Evolutionary conservation across 345 rosid species (phyloP).

Genomic region (Eucalyptus marginata): DNA sequence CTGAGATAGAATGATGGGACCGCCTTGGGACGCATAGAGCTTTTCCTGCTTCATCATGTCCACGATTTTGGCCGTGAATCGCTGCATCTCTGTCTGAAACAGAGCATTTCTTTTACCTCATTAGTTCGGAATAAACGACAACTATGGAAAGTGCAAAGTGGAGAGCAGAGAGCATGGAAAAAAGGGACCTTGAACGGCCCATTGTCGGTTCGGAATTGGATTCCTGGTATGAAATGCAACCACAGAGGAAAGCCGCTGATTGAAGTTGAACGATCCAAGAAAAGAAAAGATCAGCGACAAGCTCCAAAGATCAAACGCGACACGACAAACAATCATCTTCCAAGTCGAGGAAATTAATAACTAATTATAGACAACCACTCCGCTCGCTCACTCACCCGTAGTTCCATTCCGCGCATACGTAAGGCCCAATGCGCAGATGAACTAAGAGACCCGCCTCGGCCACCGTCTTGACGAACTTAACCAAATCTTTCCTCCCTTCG

Average conservation of each 20-base stretch:
- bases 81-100: slow-evolving; percentile 75
- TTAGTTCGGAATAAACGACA: not conserved
- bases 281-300: not conserved
- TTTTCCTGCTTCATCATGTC: slow-evolving; percentile 84
- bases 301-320: not conserved
- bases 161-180: not conserved
- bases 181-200: slow-evolving; percentile 71
- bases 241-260: slow-evolving; percentile 91
- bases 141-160: not conserved
- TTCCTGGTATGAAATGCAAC: slow-evolving; percentile 82
- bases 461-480: slow-evolving; percentile 66
- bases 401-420: slow-evolving; percentile 96
- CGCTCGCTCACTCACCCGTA: slow-evolving; percentile 39
- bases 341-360: not conserved
- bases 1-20: slow-evolving; percentile 94
- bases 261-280: not conserved
- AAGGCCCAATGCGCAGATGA: slow-evolving; percentile 95
- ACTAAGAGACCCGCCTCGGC: slow-evolving; percentile 83
- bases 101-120: not conserved
- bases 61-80: slow-evolving; percentile 82
- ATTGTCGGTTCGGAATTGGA: slow-evolving; percentile 78
- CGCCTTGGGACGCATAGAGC: slow-evolving; percentile 92
- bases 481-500: slow-evolving; percentile 85
- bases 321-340: not conserved
- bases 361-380: not conserved